A percentile compares a stretch with the other conserved stretches of the same genome.
Conservation (phyloP, 805 yeast genomes). For the Ogataea paradorogensis region DNA sequence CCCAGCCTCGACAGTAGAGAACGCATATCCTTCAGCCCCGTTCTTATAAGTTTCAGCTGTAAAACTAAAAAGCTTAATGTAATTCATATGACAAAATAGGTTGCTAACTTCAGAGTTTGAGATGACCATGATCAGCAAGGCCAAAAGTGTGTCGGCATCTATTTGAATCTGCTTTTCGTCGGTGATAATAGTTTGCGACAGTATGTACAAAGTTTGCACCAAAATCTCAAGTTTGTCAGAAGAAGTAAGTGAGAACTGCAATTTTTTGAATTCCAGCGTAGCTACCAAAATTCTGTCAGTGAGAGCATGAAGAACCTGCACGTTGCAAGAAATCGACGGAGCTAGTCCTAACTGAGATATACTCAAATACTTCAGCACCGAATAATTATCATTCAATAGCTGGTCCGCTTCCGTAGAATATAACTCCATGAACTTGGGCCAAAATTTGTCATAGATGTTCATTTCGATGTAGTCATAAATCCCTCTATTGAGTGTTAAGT, state of each 20-base stretch:
- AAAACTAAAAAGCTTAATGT: constrained; percentile 59
- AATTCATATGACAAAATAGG: constrained; percentile 61
- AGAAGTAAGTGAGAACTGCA: constrained; percentile 46
- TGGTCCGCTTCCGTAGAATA: constrained; percentile 14
- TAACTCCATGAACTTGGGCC: constrained; percentile 43
- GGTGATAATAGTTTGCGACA: constrained; percentile 35
- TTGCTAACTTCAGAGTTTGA: constrained; percentile 57
- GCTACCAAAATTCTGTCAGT: constrained; percentile 52
- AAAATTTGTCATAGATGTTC: constrained; percentile 62
- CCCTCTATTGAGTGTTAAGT: constrained; percentile 45
- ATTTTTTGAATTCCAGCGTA: constrained; percentile 45
- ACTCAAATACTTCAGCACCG: constrained; percentile 39
- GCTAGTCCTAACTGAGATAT: constrained; percentile 52
- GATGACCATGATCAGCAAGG: constrained; percentile 68
- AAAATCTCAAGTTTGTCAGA: constrained; percentile 47
- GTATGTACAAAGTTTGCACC: constrained; percentile 46
- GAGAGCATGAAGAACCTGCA: constrained; percentile 21
- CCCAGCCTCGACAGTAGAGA: constrained; percentile 84
- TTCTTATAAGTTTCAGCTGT: constrained; percentile 39
- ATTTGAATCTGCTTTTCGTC: constrained; percentile 33
- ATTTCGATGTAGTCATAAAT: constrained; percentile 71
- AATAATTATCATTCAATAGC: constrained; percentile 31
- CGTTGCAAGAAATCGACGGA: constrained; percentile 10
- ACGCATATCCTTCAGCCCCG: constrained; percentile 71
- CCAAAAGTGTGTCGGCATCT: constrained; percentile 81